These are phyloP conservation scores for Sphaerosporella brunnea DNA, from an alignment of 495 filamentous ascomycete genomes.

Conservation along the genomic window DNA sequence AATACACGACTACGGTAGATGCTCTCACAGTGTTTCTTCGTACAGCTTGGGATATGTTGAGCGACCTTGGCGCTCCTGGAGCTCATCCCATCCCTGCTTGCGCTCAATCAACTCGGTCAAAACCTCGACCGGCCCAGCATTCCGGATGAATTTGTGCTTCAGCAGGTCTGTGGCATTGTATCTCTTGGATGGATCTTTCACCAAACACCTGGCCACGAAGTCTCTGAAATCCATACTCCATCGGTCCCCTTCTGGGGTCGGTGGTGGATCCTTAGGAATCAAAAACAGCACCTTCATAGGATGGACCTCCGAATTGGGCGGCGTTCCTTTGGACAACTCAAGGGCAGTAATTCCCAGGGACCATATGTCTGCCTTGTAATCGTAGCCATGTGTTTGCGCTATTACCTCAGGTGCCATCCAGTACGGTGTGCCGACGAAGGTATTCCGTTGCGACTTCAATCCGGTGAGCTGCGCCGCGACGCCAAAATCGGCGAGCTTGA, in stretches of 20 bases:
- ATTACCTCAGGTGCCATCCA: conserved; percentile 99
- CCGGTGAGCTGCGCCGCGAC: conserved; percentile 93
- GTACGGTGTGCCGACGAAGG: conserved; percentile 94
- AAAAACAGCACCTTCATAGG: conserved; percentile 98
- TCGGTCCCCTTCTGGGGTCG: conserved; percentile 53
- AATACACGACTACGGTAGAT: no score
- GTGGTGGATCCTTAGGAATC: conserved; percentile 87
- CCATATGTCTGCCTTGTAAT: conserved; percentile 98
- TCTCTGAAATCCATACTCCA: conserved; percentile 88
- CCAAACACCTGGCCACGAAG: conserved; percentile 73
- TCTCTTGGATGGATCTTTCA: conserved; percentile 71
- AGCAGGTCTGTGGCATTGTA: conserved; percentile 76
- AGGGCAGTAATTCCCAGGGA: conserved; percentile 95
- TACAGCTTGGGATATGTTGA: conserved; percentile 19
- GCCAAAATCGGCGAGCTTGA: conserved; percentile 94
- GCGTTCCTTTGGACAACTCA: conserved; percentile 81
- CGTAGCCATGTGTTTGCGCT: conserved; percentile 81
- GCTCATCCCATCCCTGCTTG: conserved; percentile 65
- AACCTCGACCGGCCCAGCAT: conserved; percentile 76
- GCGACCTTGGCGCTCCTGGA: conserved; percentile 34
- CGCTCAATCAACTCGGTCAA: conserved; percentile 87
- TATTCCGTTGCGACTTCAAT: conserved; percentile 99
- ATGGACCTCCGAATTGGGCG: conserved; percentile 90
- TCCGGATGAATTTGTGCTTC: conserved; percentile 73
- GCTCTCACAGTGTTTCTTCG: conserved; percentile 23